Base-by-base conservation (phyloP, 768 basidiomycete genomes). In the Pleurotus ostreatus region DNA sequence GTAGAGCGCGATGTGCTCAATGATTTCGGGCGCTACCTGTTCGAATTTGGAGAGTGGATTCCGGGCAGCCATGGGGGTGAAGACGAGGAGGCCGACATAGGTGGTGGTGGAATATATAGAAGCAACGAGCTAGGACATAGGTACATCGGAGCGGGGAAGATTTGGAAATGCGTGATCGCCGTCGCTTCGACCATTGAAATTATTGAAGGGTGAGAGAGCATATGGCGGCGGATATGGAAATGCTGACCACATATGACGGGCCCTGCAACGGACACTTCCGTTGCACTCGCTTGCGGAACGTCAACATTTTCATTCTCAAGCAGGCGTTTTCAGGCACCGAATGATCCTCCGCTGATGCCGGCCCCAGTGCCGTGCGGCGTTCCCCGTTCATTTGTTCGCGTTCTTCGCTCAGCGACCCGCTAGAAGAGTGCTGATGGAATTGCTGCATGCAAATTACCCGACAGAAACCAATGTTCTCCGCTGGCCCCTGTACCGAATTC, bases 1-100 rank as follows among this genome's bases (percentile, higher is more conserved):
- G 62, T 75, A 68, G 57, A 72, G 74, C 2, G 75, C 78, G 45
- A 84, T 74, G 48, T 68, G 65, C 62, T 79, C 74, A 69, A 70
- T 70, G 47, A 72, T 61, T 43, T 71, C 68, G 12, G 58, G 51
- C 1, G 72, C 58, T 38, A 70, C 54, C 5, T 46, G 40, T 39
- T 66, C 64, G 23, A 66, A 45, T 26, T 57, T 57, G 9, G 63
- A 52, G 22, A 57, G 40, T 34, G 56, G 55, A 15, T 55, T 15
- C 54, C 66, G 58, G 55, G 61, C 43, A 57, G 60, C 57, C 48
- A 39, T 40, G 51, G 46, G 59, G 58, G 57, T 6, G 12, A 48
- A 46, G 40, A 54, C 41, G 45, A 49, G n/a, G 41, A 22, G 20
- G 48, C n/a, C 11, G 49, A 2, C 48, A 49, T 47, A 46, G 60